Conservation (phyloP, 225 moss, liverwort and hornwort species). For the Anthoceros angustus region DNA sequence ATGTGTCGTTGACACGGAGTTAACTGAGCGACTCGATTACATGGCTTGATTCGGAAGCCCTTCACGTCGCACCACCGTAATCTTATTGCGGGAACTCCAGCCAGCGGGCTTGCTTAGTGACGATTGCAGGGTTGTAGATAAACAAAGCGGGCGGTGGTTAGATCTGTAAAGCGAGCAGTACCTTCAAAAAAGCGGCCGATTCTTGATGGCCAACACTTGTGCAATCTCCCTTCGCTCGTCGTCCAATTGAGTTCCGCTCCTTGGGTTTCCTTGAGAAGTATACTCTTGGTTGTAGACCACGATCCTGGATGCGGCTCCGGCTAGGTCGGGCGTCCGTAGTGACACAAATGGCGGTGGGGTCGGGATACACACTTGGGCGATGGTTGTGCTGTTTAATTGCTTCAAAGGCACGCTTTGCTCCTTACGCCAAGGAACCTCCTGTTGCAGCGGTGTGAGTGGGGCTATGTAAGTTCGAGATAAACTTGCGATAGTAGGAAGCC, state of each 20-base stretch:
- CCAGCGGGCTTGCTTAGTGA: background rate
- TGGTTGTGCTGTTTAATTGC: background rate
- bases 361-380: background rate
- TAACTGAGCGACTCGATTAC: background rate
- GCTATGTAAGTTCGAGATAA: background rate
- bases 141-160: background rate
- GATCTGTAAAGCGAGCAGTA: background rate
- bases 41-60: background rate
- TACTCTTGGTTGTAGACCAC: background rate
- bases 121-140: background rate
- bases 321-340: background rate
- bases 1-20: background rate
- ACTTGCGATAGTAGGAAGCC: too few species aligned
- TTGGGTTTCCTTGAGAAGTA: background rate
- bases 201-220: background rate
- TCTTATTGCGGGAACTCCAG: conserved; percentile 5
- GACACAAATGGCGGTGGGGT: background rate
- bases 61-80: background rate
- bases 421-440: background rate
- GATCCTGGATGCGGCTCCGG: background rate
- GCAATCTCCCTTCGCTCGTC: background rate
- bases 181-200: background rate
- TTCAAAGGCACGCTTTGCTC: background rate
- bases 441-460: background rate
- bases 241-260: background rate